Evolutionary conservation across 306 rosid genomes (phyloP), one percentile per base, ranked within the genome.

Genomic region (Casuarina glauca): DNA sequence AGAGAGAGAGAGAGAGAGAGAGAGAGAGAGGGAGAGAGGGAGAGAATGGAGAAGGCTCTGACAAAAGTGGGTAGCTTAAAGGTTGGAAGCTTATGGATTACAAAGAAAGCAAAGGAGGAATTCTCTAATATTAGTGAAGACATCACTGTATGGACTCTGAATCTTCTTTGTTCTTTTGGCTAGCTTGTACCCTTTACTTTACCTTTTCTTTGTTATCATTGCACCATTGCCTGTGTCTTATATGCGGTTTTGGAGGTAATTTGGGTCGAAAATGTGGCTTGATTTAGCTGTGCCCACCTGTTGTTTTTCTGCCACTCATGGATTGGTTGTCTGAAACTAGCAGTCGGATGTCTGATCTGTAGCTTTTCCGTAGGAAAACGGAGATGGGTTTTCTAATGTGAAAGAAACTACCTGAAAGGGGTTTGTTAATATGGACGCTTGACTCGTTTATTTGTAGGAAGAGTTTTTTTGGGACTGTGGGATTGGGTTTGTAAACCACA

Each of bases 31-130:
- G 42, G 80, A 49, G 71, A 49, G 73, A 57, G 39, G 11, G 10
- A 1, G 73, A 73, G 42, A 45, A 95, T 95, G 98, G 97, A 95
- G 92, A 95, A 86, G 72, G 98, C 97, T 85, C 88, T 95, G 20
- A 95, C 97, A 2, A 92, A 86, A 74, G 97, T 93, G 45, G 54
- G 74, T 60, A 95, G 98, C 89, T 81, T 95, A 72, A 95, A 93
- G 85, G 84, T 92, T 64, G 97, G 97, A 17, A 87, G 74, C 73
- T 92, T 88, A 66, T 95, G 98, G 98, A 89, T 95, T 82, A 76
- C 96, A 16, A 92, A 91, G 89, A 92, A 91, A 82, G 98, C 98
- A 68, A 95, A 95, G 86, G 89, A 91, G 69, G 98, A 95, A 78
- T 69, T 95, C 76, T 74, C 97, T 45, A 88, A 89, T 87, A 91